Evolutionary conservation across 2,329 filamentous ascomycete species (phyloP), one percentile per base, ranked within the genome.

Genomic region (Colletotrichum limetticola): DNA sequence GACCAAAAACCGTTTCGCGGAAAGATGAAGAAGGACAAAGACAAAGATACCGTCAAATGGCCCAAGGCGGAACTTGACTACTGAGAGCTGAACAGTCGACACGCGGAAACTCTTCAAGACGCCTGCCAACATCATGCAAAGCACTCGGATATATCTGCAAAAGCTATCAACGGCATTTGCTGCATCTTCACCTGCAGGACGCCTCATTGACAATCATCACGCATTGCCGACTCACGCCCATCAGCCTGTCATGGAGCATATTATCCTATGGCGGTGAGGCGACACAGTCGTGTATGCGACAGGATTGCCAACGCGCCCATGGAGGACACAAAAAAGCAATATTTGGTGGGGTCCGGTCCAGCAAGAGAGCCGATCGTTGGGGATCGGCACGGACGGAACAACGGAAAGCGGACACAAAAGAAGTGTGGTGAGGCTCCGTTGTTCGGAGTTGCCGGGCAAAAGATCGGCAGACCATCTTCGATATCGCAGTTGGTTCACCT

Each of bases 1-100:
- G 80, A 82, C 46, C 69, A 80, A 35, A 77, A 79, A 46, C 78
- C 77, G 16, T 46, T 77, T 22, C 77, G 80, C 66, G 75, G 75
- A 58, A 80, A 78, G 75, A 46, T 78, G 16, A 81, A 81, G 74
- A 76, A 72, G 49, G 80, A 81, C 32, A 60, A 72, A 32, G 58
- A 81, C 72, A 76, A 72, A 46, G 79, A 81, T 32, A 60, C 63
- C 19, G 53, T 28, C 12, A 72, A 72, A 60, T 72, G 70, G 70
- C 61, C 61, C 46, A 68, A 72, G 61, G 22, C 46, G n/a, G 66
- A 72, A 37, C 60, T 70, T 19, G 58, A 72, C 46, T 72, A 72
- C 60, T 70, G 66, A 62, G 16, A 28, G 57, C 32, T 58, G 12
- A 37, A 22, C 26, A 11, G 7, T 24, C 14, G 16, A 55, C 42